Conservation (phyloP, 2,329 filamentous ascomycete genomes). For the Geosmithia putterillii region DNA sequence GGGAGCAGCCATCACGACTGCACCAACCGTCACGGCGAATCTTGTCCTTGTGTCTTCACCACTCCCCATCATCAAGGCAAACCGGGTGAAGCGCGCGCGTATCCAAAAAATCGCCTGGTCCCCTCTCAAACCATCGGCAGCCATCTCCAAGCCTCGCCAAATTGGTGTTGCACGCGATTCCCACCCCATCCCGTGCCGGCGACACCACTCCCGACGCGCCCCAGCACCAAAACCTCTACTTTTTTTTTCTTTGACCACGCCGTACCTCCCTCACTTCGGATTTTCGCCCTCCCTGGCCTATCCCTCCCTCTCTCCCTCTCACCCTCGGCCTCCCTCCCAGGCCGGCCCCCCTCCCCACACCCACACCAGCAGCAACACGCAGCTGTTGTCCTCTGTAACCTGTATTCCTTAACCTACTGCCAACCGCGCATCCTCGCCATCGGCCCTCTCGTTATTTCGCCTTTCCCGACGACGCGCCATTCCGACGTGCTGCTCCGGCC, state of each 20-base stretch:
- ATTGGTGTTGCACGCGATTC: constrained; percentile 43
- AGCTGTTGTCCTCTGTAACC: too few relatives aligned
- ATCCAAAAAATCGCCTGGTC: constrained; percentile 50
- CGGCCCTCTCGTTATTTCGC: background rate
- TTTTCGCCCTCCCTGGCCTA: background rate
- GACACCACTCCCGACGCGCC: constrained; percentile 27
- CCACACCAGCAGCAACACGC: constrained; percentile 1
- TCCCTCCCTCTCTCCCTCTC: background rate
- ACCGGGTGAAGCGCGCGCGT: constrained; percentile 36
- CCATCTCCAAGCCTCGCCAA: constrained; percentile 41
- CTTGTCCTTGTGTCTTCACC: constrained; percentile 40
- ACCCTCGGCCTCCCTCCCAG: background rate
- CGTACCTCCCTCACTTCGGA: constrained; percentile 7
- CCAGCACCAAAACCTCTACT: constrained; percentile 26
- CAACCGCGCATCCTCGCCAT: background rate
- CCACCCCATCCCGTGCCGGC: constrained; percentile 28
- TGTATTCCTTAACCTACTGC: background rate
- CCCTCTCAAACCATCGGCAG: constrained; percentile 45
- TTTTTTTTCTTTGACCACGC: constrained; percentile 14
- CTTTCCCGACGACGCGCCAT: background rate
- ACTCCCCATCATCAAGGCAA: constrained; percentile 34
- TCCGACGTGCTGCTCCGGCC: background rate
- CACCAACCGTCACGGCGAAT: constrained; percentile 36
- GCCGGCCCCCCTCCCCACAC: background rate
- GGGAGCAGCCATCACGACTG: constrained; percentile 20